phyloP scores from a whole-genome alignment of 257 asterid species.

The Nyctanthes arbortristis region DNA sequence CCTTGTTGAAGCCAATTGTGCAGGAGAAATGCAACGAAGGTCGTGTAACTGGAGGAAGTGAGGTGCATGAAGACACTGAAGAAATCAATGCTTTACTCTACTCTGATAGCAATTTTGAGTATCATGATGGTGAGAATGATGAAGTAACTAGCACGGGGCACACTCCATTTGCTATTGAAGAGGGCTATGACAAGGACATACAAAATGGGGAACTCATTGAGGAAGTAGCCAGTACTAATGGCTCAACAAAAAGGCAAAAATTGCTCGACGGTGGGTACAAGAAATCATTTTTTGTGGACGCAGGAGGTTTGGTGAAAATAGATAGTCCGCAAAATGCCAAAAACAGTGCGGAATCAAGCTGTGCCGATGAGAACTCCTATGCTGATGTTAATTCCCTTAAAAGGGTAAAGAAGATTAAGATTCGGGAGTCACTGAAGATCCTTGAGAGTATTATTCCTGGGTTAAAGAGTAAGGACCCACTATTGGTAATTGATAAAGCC shows the following conservation, averaged over 20 bases:
- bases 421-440: conserved; percentile 45
- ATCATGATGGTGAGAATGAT: conserved; percentile 50
- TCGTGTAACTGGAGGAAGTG: conserved; percentile 45
- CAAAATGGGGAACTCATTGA: conserved; percentile 36
- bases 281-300: conserved; percentile 44
- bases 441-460: conserved; percentile 61
- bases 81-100: conserved; percentile 76
- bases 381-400: conserved; percentile 28
- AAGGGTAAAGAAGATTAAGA: conserved; percentile 44
- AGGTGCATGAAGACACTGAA: conserved; percentile 60
- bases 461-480: conserved; percentile 46
- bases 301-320: conserved; percentile 25
- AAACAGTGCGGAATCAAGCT: conserved; percentile 43
- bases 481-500: conserved; percentile 67
- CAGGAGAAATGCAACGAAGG: conserved; percentile 45
- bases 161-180: conserved; percentile 32
- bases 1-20: conserved; percentile 23
- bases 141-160: conserved; percentile 74
- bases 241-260: conserved; percentile 59
- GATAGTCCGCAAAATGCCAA: conserved; percentile 24
- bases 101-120: conserved; percentile 57
- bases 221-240: conserved; percentile 56
- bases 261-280: conserved; percentile 64
- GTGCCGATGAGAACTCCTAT: conserved; percentile 22
- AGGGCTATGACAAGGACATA: conserved; percentile 27